A percentile compares a stretch with the other conserved stretches of the same genome.
Conservation (phyloP, 1,284 basidiomycete species). For the Irpex lacteus region DNA sequence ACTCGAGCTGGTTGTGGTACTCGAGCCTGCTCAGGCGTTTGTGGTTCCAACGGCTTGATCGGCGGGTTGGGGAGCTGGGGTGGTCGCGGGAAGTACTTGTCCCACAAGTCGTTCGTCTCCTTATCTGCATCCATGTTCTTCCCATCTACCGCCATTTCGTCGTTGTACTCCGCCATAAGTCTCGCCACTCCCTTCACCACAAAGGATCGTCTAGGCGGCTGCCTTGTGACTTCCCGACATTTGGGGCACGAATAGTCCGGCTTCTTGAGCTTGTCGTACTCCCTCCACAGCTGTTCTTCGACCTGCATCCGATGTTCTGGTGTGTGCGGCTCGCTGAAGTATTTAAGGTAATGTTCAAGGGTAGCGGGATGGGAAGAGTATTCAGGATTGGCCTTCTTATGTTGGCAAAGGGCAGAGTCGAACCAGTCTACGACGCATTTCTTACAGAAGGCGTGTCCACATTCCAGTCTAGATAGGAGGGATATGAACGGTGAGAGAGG, state of each 20-base stretch:
- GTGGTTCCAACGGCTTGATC: neutral
- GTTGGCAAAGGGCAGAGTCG: conserved; percentile 44
- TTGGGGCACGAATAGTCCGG: conserved; percentile 66
- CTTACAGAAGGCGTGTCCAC: conserved; percentile 70
- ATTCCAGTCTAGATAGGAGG: conserved; percentile 45
- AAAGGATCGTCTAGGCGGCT: too few species aligned
- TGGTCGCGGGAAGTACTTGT: conserved; percentile 44
- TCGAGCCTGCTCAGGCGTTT: neutral
- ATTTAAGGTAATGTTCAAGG: conserved; percentile 14
- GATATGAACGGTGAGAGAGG: neutral
- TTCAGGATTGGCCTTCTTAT: conserved; percentile 45
- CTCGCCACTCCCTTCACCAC: conserved; percentile 54
- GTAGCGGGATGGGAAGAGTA: conserved; percentile 33
- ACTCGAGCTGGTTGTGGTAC: neutral
- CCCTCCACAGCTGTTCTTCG: conserved; percentile 8
- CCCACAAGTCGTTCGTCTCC: conserved; percentile 38
- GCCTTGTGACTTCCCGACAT: too few species aligned
- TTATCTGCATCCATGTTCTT: conserved; percentile 17
- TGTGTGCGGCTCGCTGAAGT: conserved; percentile 19
- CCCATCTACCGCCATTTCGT: conserved; percentile 21
- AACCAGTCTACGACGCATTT: conserved; percentile 69
- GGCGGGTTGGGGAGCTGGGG: neutral
- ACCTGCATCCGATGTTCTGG: conserved; percentile 20
- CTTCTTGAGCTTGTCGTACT: conserved; percentile 17
- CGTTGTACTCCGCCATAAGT: conserved; percentile 47